These are phyloP conservation scores for Clavispora asparagi DNA, from an alignment of 805 yeast species.

Conservation along the genomic window DNA sequence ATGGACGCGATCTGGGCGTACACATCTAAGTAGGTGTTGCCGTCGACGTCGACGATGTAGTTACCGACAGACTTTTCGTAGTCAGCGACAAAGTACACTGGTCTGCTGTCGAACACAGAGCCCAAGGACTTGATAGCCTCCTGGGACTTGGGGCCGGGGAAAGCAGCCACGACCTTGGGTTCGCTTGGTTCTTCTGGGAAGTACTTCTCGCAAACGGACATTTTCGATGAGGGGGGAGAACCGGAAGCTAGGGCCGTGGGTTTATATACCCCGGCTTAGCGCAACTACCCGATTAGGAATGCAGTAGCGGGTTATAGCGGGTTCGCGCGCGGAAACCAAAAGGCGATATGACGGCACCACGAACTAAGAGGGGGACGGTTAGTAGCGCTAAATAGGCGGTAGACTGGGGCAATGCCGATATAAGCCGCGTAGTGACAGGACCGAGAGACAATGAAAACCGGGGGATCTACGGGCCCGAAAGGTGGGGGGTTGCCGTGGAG, in stretches of 20 bases:
- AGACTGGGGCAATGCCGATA: no score
- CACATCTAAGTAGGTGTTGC: constrained; percentile 66
- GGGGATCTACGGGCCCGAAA: no score
- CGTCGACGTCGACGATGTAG: constrained; percentile 77
- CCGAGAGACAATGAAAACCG: no score
- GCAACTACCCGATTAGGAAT: background rate
- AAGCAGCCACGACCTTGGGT: constrained; percentile 57
- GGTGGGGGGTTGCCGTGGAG: no score
- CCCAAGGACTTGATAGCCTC: constrained; percentile 49
- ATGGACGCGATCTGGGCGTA: constrained; percentile 85
- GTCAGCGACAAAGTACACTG: constrained; percentile 72
- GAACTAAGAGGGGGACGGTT: no score
- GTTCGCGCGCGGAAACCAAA: background rate
- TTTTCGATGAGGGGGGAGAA: constrained; percentile 1
- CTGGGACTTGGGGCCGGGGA: constrained; percentile 76
- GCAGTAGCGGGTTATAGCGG: background rate
- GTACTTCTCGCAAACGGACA: constrained; percentile 48
- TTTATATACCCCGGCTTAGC: background rate
- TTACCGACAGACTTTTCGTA: constrained; percentile 72
- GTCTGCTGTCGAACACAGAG: constrained; percentile 63
- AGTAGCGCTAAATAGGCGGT: no score
- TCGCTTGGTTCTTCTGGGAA: constrained; percentile 78
- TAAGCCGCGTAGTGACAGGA: no score
- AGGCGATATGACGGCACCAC: background rate
- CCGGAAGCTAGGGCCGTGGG: background rate